Base-by-base conservation (phyloP, 164 flowering plant species). In the Dillenia turbinata region DNA sequence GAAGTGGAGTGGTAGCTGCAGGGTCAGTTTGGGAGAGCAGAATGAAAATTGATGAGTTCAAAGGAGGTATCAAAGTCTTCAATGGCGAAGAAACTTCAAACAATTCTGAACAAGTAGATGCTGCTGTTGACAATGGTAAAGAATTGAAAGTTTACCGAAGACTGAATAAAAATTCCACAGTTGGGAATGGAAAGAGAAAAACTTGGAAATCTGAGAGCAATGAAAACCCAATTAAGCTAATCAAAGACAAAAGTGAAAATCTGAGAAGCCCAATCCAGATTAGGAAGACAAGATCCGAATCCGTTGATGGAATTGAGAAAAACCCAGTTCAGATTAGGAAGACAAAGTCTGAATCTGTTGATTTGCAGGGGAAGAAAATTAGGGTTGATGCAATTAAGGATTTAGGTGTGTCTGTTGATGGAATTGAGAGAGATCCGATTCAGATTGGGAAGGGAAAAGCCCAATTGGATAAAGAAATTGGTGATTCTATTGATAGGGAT, bases 11-110 rank as follows among this genome's bases (percentile, higher is more conserved):
- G 9, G 83, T 73, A 45, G 77, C 88, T 15, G 91, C 88, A 17
- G 91, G 90, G 54, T 89, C 96, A 49, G 87, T 84, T 48, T 89
- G 96, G 91, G 96, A 89, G 68, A 85, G 67, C 55, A 82, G 90
- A 65, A 89, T 89, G 86, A 85, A 82, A 71, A 60, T 65, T 40
- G 96, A 85, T 67, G 80, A 83, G 60, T 86, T 82, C n/a, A 86
- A 84, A 71, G 91, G 89, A 40, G 88, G 91, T 10, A 73, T 89
- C 66, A 85, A 80, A 69, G 90, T 83, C 56, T 85, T 84, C 70
- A 77, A 71, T 69, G 87, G 76, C 4, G 85, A 73, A 11, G 69
- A 79, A 3, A 5, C 40, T 33, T 33, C 40, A 33, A 33, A 33
- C 40, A 59, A 58, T 26, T n/a, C 65, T 13, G 71, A 64, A 12